phyloP scores from a whole-genome alignment of 148 eudicot genomes.

The Persicaria maculosa region DNA sequence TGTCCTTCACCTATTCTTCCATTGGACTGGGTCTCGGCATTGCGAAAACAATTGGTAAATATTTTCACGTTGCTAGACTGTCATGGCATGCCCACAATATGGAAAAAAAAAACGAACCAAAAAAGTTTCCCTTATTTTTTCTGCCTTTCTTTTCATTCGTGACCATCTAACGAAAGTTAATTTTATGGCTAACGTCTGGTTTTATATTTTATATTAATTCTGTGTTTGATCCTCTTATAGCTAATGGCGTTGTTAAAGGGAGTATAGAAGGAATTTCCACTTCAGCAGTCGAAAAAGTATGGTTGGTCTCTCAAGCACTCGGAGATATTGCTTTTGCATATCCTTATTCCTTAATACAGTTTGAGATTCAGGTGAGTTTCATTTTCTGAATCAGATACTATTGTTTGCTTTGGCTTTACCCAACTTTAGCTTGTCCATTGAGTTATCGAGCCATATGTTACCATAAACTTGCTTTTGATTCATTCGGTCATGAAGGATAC shows the following conservation, averaged over 20 bases:
- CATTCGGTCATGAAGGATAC: slow-evolving; percentile 51
- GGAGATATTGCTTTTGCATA: slow-evolving; percentile 92
- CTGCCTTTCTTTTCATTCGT: neutral
- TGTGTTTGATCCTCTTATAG: slow-evolving; percentile 27
- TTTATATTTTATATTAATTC: neutral
- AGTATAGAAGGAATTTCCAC: slow-evolving; percentile 56
- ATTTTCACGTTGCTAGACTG: neutral
- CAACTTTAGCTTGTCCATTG: neutral
- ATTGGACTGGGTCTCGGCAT: slow-evolving; percentile 71
- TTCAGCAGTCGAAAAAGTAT: slow-evolving; percentile 50
- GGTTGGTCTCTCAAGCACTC: slow-evolving; percentile 66
- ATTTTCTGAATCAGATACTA: neutral
- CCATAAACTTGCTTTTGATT: neutral
- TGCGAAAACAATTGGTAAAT: slow-evolving; percentile 54
- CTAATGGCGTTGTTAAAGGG: slow-evolving; percentile 61
- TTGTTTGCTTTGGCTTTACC: neutral
- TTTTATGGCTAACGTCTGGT: too few species aligned
- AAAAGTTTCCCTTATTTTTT: neutral
- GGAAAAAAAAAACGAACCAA: neutral
- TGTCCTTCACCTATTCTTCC: slow-evolving; percentile 72
- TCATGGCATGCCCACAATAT: neutral
- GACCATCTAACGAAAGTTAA: too few species aligned
- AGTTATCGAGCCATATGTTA: neutral
- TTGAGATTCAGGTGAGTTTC: slow-evolving; percentile 63
- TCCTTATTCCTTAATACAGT: slow-evolving; percentile 53